A percentile compares a stretch with the other conserved stretches of the same genome.
phyloP scores from a whole-genome alignment of 495 filamentous ascomycete species.

The Penicillium bialowiezense region DNA sequence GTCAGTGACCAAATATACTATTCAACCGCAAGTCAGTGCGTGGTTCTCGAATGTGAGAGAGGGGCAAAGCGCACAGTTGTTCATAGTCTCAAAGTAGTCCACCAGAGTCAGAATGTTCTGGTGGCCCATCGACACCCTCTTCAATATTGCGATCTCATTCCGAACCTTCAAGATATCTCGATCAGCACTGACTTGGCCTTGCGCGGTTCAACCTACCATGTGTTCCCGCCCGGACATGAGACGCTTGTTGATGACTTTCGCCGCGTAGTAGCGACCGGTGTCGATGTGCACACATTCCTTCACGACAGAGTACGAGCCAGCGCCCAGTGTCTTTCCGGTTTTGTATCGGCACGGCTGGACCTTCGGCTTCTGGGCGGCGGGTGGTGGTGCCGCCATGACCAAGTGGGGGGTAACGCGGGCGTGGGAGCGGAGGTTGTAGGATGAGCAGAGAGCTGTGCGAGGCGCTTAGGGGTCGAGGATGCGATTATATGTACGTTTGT shows the following conservation, averaged over 20 bases:
- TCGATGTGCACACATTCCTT: constrained; percentile 99
- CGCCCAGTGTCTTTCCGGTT: constrained; percentile 94
- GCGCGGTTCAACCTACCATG: constrained; percentile 65
- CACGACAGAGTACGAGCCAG: constrained; percentile 97
- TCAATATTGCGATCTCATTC: constrained; percentile 97
- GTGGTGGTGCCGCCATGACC: constrained; percentile 35
- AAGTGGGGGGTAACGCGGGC: constrained; percentile 33
- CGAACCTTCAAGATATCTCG: constrained; percentile 60
- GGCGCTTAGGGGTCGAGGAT: background rate
- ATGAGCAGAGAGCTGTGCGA: too few relatives aligned
- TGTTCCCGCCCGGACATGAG: constrained; percentile 97
- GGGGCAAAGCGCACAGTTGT: constrained; percentile 64
- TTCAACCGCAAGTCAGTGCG: constrained; percentile 1
- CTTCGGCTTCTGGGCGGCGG: constrained; percentile 50
- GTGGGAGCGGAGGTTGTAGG: constrained; percentile 12
- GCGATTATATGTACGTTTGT: too few relatives aligned
- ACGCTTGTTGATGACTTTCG: constrained; percentile 98
- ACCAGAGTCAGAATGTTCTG: constrained; percentile 96
- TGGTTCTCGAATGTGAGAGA: background rate
- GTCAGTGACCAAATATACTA: constrained; percentile 95
- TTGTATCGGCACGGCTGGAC: constrained; percentile 89
- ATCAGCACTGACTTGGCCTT: constrained; percentile 1
- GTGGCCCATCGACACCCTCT: constrained; percentile 95
- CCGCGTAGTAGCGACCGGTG: constrained; percentile 95
- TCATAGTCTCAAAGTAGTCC: constrained; percentile 99